These are phyloP conservation scores for Mycena leptocephala DNA, from an alignment of 768 basidiomycete species.

Conservation along the genomic window DNA sequence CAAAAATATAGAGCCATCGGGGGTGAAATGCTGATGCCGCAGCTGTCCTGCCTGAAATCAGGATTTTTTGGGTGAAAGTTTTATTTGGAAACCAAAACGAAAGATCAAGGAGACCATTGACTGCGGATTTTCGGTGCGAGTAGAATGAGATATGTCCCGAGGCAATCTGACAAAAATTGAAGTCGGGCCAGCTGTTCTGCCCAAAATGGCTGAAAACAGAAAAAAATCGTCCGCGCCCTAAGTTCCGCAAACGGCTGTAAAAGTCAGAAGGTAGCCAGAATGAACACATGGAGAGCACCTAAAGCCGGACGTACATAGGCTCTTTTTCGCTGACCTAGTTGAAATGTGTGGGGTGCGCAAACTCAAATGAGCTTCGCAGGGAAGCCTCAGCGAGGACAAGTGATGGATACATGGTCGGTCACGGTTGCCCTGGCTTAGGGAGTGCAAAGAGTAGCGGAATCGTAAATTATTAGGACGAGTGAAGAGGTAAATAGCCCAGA, in stretches of 20 bases:
- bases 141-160: no score
- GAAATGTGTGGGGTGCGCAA: conserved; percentile 5
- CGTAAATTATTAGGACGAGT: background rate
- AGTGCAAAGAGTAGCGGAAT: background rate
- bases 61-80: no score
- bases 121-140: no score
- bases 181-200: no score
- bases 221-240: no score
- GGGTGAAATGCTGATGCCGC: no score
- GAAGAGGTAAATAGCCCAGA: background rate
- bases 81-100: no score
- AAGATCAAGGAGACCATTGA: no score
- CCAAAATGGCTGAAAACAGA: no score
- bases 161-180: no score
- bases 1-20: no score
- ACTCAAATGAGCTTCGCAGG: background rate
- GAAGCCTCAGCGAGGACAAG: background rate
- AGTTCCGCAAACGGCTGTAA: background rate
- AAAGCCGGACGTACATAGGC: background rate
- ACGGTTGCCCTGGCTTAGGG: background rate
- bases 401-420: conserved; percentile 4
- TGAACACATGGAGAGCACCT: background rate
- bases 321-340: background rate
- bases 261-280: background rate
- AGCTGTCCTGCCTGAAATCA: no score